These are phyloP conservation scores for Mortierella sp. DNA, from an alignment of 371 early-diverging fungal genomes.

Conservation along the genomic window DNA sequence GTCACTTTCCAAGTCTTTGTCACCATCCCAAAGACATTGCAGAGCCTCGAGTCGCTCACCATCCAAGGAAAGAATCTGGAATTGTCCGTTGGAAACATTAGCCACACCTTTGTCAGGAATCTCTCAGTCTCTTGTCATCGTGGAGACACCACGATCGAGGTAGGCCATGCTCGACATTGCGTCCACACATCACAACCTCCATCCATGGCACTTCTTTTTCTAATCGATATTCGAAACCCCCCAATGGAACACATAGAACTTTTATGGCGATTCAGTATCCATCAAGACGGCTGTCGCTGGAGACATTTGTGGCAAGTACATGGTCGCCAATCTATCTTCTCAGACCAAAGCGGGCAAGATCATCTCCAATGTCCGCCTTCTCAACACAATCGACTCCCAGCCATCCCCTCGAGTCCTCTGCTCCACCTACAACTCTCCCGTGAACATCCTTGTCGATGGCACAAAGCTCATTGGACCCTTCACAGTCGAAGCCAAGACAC, in stretches of 20 bases:
- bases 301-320: constrained; percentile 42
- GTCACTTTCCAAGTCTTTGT: constrained; percentile 51
- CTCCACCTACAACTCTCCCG: constrained; percentile 17
- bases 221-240: no score
- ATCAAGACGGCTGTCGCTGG: constrained; percentile 25
- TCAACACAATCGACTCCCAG: constrained; percentile 36
- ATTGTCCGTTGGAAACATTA: constrained; percentile 48
- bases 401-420: constrained; percentile 45
- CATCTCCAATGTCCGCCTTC: constrained; percentile 26
- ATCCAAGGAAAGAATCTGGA: constrained; percentile 33
- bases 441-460: constrained; percentile 36
- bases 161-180: constrained; percentile 9
- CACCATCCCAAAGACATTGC: constrained; percentile 38
- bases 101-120: constrained; percentile 43
- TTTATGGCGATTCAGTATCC: constrained; percentile 39
- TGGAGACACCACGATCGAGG: constrained; percentile 42
- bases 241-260: constrained; percentile 16
- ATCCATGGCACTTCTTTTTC: no score
- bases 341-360: constrained; percentile 39
- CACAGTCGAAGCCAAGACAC: constrained; percentile 52
- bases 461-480: constrained; percentile 37
- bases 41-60: constrained; percentile 40
- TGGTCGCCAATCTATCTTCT: constrained; percentile 28
- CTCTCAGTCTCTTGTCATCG: constrained; percentile 10
- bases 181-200: no score